phyloP scores from a whole-genome alignment of 768 basidiomycete genomes.

The Trametes gibbosa region DNA sequence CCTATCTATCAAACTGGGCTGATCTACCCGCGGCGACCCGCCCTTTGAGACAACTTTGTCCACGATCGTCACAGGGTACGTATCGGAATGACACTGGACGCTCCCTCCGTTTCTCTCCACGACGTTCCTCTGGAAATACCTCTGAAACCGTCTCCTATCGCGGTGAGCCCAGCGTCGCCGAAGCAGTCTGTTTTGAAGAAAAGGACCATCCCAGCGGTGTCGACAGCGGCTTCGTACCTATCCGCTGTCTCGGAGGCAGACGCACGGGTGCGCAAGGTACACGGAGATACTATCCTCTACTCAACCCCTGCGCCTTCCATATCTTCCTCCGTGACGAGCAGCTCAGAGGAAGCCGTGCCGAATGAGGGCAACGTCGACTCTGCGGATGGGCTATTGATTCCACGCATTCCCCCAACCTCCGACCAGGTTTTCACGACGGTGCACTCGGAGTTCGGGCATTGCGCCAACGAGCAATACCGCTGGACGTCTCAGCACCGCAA shows the following conservation, averaged over 20 bases:
- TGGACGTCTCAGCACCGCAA: conserved; percentile 59
- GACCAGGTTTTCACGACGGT: conserved; percentile 75
- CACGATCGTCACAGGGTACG: too few species aligned
- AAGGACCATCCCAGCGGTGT: conserved; percentile 38
- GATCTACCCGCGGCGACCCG: too few species aligned
- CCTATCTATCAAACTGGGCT: too few species aligned
- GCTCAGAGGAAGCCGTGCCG: conserved; percentile 65
- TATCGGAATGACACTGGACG: too few species aligned
- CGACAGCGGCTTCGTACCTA: conserved; percentile 58
- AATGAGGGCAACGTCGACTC: conserved; percentile 47
- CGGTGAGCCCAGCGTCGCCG: conserved; percentile 49
- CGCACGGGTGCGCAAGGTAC: conserved; percentile 58
- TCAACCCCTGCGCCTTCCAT: conserved; percentile 73
- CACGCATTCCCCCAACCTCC: conserved; percentile 70
- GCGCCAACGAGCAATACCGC: conserved; percentile 73
- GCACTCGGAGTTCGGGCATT: conserved; percentile 93
- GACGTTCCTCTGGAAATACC: conserved; percentile 13
- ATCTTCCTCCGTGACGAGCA: conserved; percentile 67
- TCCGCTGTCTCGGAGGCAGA: conserved; percentile 64
- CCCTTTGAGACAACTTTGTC: too few species aligned
- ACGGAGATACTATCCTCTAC: conserved; percentile 46
- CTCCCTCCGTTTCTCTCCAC: too few species aligned
- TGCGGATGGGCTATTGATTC: conserved; percentile 55
- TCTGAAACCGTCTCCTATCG: conserved; percentile 68
- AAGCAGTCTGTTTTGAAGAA: conserved; percentile 60